Percentiles rank a stretch among this genome's conserved stretches.
These are phyloP conservation scores for Combretum micranthum DNA, from an alignment of 345 rosid genomes.

Conservation along the genomic window DNA sequence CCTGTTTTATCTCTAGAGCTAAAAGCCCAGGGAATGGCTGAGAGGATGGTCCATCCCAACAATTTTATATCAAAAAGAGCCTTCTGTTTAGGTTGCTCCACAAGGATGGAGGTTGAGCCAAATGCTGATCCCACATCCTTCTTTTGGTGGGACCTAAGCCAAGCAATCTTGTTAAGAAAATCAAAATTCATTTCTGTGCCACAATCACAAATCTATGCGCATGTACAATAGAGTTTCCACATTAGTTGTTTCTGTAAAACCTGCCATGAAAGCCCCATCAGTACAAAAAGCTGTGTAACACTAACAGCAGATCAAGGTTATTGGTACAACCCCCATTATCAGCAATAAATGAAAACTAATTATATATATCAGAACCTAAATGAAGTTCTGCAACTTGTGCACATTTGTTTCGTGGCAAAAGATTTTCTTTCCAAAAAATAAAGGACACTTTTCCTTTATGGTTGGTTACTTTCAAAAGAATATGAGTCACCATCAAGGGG, in stretches of 20 bases:
- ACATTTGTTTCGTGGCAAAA: too few relatives aligned
- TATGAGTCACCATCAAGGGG: too few relatives aligned
- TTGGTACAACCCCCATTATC: too few relatives aligned
- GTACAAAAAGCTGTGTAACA: too few relatives aligned
- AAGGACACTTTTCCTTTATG: too few relatives aligned
- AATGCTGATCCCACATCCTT: slow-evolving; percentile 31
- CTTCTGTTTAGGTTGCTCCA: slow-evolving; percentile 32
- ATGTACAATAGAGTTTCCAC: background rate
- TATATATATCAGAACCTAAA: too few relatives aligned
- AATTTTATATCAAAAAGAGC: slow-evolving; percentile 30
- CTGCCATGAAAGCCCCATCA: too few relatives aligned
- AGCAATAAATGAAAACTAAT: too few relatives aligned
- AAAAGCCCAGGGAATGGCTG: slow-evolving; percentile 49
- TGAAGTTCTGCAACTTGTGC: too few relatives aligned
- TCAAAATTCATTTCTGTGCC: slow-evolving; percentile 42
- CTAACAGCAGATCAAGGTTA: too few relatives aligned
- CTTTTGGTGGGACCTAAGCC: slow-evolving; percentile 27
- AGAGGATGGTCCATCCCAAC: slow-evolving; percentile 58
- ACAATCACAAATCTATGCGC: slow-evolving; percentile 8
- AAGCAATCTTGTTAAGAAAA: slow-evolving; percentile 27
- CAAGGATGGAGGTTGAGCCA: slow-evolving; percentile 18
- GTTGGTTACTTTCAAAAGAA: too few relatives aligned
- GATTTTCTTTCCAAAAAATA: too few relatives aligned
- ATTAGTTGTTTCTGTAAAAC: background rate
- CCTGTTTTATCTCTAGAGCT: slow-evolving; percentile 20